Evolutionary conservation across 2,329 filamentous ascomycete genomes (phyloP), one percentile per base, ranked within the genome.

Genomic region (Hypocrella siamensis): DNA sequence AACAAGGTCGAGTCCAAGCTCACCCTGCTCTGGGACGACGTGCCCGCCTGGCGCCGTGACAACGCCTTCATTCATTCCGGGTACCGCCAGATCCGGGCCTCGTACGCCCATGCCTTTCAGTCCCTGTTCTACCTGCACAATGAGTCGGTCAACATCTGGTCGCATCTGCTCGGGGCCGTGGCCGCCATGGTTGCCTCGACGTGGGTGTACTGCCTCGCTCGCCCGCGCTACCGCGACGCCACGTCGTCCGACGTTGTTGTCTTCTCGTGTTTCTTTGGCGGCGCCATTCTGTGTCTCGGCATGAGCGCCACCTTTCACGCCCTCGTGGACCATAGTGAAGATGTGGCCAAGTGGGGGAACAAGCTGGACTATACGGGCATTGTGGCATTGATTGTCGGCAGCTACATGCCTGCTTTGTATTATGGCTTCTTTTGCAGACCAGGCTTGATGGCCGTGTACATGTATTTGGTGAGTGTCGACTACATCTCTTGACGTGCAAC

Each of bases 311-410:
- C 78, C 3, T 98, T 76, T 50, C 90, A 98, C 51, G 70, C 81
- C 2, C 69, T 94, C 30, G 74, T 67, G 16, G 93, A 94, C 42
- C 90, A 98, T 53, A 90, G 81, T 14, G 70, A 74, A 24, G 56
- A 57, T 2, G 82, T 94, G 11, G 75, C 79, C 3, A 76, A 71
- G 38, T 81, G 84, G 62, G 86, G 86, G 9, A 96, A 96, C 52
- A 83, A 93, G 53, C 60, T 96, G 35, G 90, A 98, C 51, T 96
- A 98, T 51, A 72, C 88, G 5, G 90, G 90, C 6, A 98, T 98
- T 43, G 82, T 96, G 19, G 72, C 77, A 30, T 60, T 98, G 42
- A 96, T 96, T 36, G 81, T 88, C 42, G 90, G 90, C 6, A 88
- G 79, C 50, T 93, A 88, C 48, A 72, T 96, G 28, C 86, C 90